Percentiles rank a stretch among this genome's conserved stretches.
Evolutionary conservation across 2,329 filamentous ascomycete species (phyloP).

Genomic region (Lasiodiplodia hormozganensis): DNA sequence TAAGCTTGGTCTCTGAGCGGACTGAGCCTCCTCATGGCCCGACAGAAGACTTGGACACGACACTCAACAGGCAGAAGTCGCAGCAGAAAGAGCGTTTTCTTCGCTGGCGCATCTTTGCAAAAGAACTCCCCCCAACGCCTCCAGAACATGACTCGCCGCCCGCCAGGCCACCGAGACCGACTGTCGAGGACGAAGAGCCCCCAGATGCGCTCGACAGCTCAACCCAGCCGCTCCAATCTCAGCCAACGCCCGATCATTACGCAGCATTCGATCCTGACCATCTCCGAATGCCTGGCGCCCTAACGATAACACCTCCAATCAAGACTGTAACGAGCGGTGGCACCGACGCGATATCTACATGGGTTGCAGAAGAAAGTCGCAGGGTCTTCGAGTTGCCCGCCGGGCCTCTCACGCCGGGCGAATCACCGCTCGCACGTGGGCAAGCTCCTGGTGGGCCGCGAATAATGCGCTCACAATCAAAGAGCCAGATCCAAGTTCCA

Average conservation of each 20-base stretch:
- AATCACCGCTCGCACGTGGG: not conserved
- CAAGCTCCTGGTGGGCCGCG: not conserved
- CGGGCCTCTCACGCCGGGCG: conserved; percentile 6
- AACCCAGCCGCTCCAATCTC: conserved; percentile 3
- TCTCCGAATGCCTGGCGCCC: conserved; percentile 20
- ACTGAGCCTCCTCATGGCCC: not conserved
- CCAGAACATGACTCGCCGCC: not conserved
- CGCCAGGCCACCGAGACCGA: not conserved
- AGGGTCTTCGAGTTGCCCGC: conserved; percentile 21
- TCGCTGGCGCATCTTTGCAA: conserved; percentile 8
- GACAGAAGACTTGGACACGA: not conserved
- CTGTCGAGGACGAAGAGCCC: conserved; percentile 15
- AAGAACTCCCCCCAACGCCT: not conserved
- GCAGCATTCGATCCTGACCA: conserved; percentile 26
- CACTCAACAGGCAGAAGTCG: not conserved
- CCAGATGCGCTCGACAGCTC: conserved; percentile 11
- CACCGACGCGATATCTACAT: conserved; percentile 14
- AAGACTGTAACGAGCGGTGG: conserved; percentile 19
- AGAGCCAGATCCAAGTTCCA: not conserved
- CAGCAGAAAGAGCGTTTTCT: not conserved
- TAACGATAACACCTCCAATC: conserved; percentile 9
- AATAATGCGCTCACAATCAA: not conserved
- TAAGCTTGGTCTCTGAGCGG: conserved; percentile 16
- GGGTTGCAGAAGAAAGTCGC: conserved; percentile 9
- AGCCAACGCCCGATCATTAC: conserved; percentile 14